Evolutionary conservation across 768 basidiomycete genomes (phyloP).

Genomic region (Phlegmacium glaucopus): DNA sequence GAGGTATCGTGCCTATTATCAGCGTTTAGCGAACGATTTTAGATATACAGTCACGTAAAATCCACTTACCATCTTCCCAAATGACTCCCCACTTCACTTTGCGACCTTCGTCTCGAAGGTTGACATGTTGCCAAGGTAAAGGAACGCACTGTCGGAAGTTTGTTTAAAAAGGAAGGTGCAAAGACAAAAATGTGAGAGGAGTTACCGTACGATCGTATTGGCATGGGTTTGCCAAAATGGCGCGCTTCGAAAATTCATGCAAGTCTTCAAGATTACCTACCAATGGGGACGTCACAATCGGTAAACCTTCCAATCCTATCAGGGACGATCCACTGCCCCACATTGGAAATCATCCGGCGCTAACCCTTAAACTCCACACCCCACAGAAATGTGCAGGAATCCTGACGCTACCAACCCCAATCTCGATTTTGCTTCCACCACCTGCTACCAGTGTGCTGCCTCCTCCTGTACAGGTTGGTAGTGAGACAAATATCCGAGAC

Average conservation of each 20-base stretch:
- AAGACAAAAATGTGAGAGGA: slow-evolving; percentile 1
- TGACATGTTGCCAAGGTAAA: slow-evolving; percentile 44
- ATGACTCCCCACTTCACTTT: slow-evolving; percentile 61
- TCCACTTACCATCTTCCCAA: no score
- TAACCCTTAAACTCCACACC: no score
- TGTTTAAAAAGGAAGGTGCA: neutral
- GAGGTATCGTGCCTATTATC: no score
- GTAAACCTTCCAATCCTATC: slow-evolving; percentile 62
- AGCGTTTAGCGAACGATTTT: no score
- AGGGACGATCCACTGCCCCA: slow-evolving; percentile 45
- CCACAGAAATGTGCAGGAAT: no score
- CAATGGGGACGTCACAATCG: slow-evolving; percentile 55
- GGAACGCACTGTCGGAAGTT: slow-evolving; percentile 49
- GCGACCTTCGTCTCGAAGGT: slow-evolving; percentile 43
- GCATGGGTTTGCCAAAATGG: slow-evolving; percentile 63
- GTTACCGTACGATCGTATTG: slow-evolving; percentile 58
- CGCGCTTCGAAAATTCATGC: slow-evolving; percentile 61
- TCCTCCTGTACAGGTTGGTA: no score
- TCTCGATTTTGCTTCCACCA: no score
- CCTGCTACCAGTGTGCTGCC: no score
- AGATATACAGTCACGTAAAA: no score
- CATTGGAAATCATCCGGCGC: no score
- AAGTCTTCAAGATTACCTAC: slow-evolving; percentile 59
- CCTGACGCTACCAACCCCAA: no score
- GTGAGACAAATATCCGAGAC: no score